These are phyloP conservation scores for Ilyonectria sp. DNA, from an alignment of 2,329 filamentous ascomycete species.

Conservation along the genomic window DNA sequence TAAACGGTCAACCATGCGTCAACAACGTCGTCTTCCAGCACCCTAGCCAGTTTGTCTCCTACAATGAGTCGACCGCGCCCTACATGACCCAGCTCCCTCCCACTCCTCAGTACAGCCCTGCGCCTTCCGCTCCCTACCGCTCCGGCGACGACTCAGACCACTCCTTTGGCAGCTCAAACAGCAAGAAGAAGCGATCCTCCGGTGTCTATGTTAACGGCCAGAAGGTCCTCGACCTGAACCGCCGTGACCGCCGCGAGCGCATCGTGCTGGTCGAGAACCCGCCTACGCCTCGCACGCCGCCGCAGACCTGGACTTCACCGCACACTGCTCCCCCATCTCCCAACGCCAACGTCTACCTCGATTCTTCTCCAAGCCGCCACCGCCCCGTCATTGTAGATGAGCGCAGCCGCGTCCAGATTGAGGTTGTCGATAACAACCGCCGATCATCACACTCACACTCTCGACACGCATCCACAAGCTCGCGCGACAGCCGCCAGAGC, in stretches of 20 bases:
- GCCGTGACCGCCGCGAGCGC: constrained; percentile 58
- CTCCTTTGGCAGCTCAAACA: constrained; percentile 51
- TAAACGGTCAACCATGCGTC: constrained; percentile 59
- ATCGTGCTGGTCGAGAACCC: constrained; percentile 62
- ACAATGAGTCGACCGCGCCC: constrained; percentile 47
- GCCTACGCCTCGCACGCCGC: constrained; percentile 62
- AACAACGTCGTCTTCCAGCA: constrained; percentile 59
- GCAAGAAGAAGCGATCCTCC: constrained; percentile 52
- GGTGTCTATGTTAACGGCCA: constrained; percentile 57
- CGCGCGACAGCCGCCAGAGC: constrained; percentile 47
- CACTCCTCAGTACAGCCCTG: constrained; percentile 56
- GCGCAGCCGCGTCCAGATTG: constrained; percentile 55
- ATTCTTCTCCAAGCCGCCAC: constrained; percentile 45
- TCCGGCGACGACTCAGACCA: constrained; percentile 57
- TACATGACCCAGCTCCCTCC: constrained; percentile 57
- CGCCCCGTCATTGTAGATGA: constrained; percentile 59
- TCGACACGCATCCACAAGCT: constrained; percentile 56
- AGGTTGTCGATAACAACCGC: constrained; percentile 53
- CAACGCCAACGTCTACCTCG: constrained; percentile 45
- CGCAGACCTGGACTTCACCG: constrained; percentile 57
- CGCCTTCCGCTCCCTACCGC: constrained; percentile 52
- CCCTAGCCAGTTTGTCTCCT: constrained; percentile 55
- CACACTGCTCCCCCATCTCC: constrained; percentile 60
- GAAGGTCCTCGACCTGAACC: constrained; percentile 54
- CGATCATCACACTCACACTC: constrained; percentile 54